phyloP scores from a whole-genome alignment of 2,329 filamentous ascomycete genomes.

The Aspergillus carbonarius region DNA sequence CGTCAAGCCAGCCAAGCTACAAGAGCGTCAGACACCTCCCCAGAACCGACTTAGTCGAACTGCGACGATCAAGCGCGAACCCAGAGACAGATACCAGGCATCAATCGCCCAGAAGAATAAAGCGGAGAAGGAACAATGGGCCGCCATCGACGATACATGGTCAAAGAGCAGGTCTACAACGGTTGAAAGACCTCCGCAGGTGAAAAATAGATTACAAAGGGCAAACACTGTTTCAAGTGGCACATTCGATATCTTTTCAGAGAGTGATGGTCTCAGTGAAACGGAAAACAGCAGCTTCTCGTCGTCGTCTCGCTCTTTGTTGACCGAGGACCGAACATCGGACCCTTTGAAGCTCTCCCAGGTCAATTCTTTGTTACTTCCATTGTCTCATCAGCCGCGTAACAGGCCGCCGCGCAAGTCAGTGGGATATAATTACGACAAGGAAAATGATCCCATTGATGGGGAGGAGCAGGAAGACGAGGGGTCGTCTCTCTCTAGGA shows the following conservation, averaged over 20 bases:
- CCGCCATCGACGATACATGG: conserved; percentile 5
- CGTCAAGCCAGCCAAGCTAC: conserved; percentile 11
- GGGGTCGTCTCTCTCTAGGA: conserved; percentile 16
- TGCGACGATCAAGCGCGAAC: conserved; percentile 1
- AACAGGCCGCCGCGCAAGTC: conserved; percentile 25
- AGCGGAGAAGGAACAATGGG: conserved; percentile 12
- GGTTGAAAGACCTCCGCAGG: conserved; percentile 11
- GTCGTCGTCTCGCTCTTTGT: conserved; percentile 6
- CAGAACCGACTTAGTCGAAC: not conserved
- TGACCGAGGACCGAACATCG: conserved; percentile 23
- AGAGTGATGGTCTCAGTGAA: conserved; percentile 23
- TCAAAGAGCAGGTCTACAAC: conserved; percentile 7
- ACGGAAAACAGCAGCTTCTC: conserved; percentile 12
- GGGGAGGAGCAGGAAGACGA: conserved; percentile 20
- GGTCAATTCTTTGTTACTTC: conserved; percentile 37
- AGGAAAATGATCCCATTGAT: conserved; percentile 36
- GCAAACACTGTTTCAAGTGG: conserved; percentile 18
- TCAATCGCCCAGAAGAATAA: not conserved
- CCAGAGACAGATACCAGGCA: not conserved
- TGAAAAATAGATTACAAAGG: conserved; percentile 19
- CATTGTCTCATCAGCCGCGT: conserved; percentile 24
- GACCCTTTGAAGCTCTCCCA: conserved; percentile 31
- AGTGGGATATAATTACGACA: conserved; percentile 33
- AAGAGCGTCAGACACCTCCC: not conserved
- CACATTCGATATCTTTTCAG: conserved; percentile 33